phyloP scores from a whole-genome alignment of 805 yeast genomes.

The Candida xyloterini region DNA sequence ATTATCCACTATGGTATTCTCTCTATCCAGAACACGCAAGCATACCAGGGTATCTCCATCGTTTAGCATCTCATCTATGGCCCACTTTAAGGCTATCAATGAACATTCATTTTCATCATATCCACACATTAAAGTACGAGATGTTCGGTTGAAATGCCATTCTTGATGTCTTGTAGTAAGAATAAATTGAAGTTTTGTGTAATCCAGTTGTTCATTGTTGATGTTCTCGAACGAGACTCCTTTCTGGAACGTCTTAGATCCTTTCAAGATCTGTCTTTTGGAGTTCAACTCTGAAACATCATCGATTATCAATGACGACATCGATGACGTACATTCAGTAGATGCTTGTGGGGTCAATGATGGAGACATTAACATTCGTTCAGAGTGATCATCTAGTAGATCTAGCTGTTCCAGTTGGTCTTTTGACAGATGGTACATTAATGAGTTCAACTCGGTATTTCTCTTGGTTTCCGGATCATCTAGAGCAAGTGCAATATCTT shows the following conservation, averaged over 20 bases:
- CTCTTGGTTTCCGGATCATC: slow-evolving; percentile 27
- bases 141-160: slow-evolving; percentile 34
- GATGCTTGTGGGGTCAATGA: slow-evolving; percentile 8
- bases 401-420: slow-evolving; percentile 18
- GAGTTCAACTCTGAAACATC: not conserved
- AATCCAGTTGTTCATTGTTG: slow-evolving; percentile 31
- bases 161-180: slow-evolving; percentile 38
- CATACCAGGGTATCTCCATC: slow-evolving; percentile 48
- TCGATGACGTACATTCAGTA: not conserved
- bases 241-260: slow-evolving; percentile 23
- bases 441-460: slow-evolving; percentile 30
- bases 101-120: slow-evolving; percentile 42
- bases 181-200: slow-evolving; percentile 34
- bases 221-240: slow-evolving; percentile 44
- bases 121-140: slow-evolving; percentile 44
- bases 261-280: slow-evolving; percentile 10
- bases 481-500: slow-evolving; percentile 4
- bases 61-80: slow-evolving; percentile 39
- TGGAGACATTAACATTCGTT: slow-evolving; percentile 22
- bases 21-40: slow-evolving; percentile 40
- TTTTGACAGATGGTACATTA: slow-evolving; percentile 26
- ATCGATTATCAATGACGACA: slow-evolving; percentile 4
- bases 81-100: slow-evolving; percentile 43
- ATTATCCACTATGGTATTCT: slow-evolving; percentile 21
- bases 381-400: slow-evolving; percentile 6